Conservation (phyloP, 2,329 filamentous ascomycete genomes). For the Phoma herbarum region DNA sequence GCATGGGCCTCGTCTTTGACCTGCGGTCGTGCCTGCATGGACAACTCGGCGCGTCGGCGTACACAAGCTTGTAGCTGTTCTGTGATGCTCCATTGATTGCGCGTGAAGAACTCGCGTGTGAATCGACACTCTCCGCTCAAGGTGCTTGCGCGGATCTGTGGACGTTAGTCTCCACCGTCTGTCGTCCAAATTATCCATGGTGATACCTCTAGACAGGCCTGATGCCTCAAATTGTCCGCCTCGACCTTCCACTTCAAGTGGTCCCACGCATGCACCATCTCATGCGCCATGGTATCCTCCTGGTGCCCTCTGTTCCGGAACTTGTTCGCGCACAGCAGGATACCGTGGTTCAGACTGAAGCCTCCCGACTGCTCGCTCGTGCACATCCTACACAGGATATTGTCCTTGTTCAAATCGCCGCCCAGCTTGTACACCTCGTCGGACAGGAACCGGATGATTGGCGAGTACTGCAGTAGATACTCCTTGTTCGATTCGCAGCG, state of each 20-base stretch:
- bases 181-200: not conserved
- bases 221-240: conserved; percentile 82
- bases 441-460: conserved; percentile 84
- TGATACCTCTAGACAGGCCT: conserved; percentile 87
- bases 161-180: conserved; percentile 45
- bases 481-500: conserved; percentile 83
- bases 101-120: conserved; percentile 82
- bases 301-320: conserved; percentile 80
- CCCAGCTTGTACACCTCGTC: conserved; percentile 83
- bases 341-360: conserved; percentile 86
- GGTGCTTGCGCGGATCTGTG: conserved; percentile 84
- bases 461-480: conserved; percentile 84
- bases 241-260: conserved; percentile 91
- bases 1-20: conserved; percentile 90
- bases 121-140: conserved; percentile 94
- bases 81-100: conserved; percentile 87
- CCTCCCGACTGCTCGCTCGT: conserved; percentile 77
- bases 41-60: conserved; percentile 78
- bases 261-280: conserved; percentile 98
- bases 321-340: conserved; percentile 92
- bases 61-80: conserved; percentile 96
- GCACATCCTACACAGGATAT: conserved; percentile 85
- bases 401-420: conserved; percentile 74
- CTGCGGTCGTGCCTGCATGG: conserved; percentile 77
- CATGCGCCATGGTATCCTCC: conserved; percentile 94